Percentiles rank a stretch among this genome's conserved stretches.
Evolutionary conservation across 192 early-diverging fungal genomes (phyloP).

Genomic region (Entomortierella beljakovae): DNA sequence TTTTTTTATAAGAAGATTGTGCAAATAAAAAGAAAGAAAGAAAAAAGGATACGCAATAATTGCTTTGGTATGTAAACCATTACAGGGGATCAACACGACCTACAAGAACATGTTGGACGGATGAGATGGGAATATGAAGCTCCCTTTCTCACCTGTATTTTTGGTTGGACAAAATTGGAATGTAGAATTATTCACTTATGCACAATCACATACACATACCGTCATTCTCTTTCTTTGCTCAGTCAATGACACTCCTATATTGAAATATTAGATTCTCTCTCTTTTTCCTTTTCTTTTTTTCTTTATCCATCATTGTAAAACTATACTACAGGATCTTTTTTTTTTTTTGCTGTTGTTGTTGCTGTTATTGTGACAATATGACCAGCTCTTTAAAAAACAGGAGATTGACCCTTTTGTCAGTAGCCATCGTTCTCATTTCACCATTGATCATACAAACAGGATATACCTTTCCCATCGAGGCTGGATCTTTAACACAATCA

Average conservation of each 20-base stretch:
- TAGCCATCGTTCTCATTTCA: not conserved
- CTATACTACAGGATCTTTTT: not conserved
- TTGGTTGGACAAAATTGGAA: too few relatives aligned
- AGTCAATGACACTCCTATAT: too few relatives aligned
- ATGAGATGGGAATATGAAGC: too few relatives aligned
- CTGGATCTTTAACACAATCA: not conserved
- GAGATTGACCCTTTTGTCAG: not conserved
- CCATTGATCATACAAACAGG: slow-evolving; percentile 1
- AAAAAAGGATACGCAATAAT: not conserved
- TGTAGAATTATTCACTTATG: too few relatives aligned
- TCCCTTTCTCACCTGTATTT: too few relatives aligned
- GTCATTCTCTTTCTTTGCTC: too few relatives aligned
- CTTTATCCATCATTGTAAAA: not conserved
- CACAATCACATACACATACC: too few relatives aligned
- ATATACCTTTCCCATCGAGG: not conserved
- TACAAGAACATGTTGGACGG: too few relatives aligned
- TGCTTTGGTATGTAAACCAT: not conserved
- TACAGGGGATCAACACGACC: too few relatives aligned
- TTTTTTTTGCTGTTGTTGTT: not conserved
- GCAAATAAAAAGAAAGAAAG: too few relatives aligned
- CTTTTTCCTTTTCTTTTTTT: slow-evolving; percentile 5
- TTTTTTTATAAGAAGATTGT: not conserved
- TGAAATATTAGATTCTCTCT: too few relatives aligned
- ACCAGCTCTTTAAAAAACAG: not conserved
- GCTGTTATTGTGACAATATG: not conserved